Percentiles rank a stretch among this genome's conserved stretches.
Conservation (phyloP, 805 yeast genomes). For the Barnettozyma sucrosica region DNA sequence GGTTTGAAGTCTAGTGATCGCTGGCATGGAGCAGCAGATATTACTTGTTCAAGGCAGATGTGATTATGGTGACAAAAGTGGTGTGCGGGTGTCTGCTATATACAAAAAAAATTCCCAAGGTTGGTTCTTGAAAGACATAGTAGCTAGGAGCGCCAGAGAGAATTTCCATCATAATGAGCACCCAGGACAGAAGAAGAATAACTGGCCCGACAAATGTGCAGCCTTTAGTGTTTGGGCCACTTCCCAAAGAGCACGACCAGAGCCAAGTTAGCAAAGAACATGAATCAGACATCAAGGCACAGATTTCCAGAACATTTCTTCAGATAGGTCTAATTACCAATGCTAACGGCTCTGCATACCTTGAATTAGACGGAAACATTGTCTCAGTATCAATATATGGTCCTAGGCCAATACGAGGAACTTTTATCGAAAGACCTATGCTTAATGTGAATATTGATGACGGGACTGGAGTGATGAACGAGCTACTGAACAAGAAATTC, state of each 20-base stretch:
- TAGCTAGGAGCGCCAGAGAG: neutral
- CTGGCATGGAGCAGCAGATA: no score
- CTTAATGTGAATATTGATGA: conserved; percentile 47
- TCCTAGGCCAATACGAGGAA: conserved; percentile 78
- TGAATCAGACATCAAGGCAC: conserved; percentile 27
- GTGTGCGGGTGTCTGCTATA: neutral
- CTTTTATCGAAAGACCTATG: conserved; percentile 61
- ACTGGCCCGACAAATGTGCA: conserved; percentile 71
- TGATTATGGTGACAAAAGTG: no score
- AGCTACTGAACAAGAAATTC: conserved; percentile 39
- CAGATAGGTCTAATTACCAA: conserved; percentile 62
- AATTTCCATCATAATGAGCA: conserved; percentile 2
- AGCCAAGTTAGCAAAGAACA: conserved; percentile 11
- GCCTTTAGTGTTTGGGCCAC: conserved; percentile 38
- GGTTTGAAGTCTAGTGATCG: no score
- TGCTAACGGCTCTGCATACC: conserved; percentile 77
- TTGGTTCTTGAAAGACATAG: neutral
- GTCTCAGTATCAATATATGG: conserved; percentile 73
- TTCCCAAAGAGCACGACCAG: conserved; percentile 14
- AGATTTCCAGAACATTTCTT: conserved; percentile 39
- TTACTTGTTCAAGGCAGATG: no score
- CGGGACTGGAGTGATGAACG: conserved; percentile 24
- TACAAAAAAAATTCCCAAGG: neutral
- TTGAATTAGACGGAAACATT: conserved; percentile 49
- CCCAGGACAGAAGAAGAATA: conserved; percentile 73